Percentiles rank a stretch among this genome's conserved stretches.
Evolutionary conservation across 352 stramenopile genomes (phyloP).

Genomic region (Globisporangium lucens): DNA sequence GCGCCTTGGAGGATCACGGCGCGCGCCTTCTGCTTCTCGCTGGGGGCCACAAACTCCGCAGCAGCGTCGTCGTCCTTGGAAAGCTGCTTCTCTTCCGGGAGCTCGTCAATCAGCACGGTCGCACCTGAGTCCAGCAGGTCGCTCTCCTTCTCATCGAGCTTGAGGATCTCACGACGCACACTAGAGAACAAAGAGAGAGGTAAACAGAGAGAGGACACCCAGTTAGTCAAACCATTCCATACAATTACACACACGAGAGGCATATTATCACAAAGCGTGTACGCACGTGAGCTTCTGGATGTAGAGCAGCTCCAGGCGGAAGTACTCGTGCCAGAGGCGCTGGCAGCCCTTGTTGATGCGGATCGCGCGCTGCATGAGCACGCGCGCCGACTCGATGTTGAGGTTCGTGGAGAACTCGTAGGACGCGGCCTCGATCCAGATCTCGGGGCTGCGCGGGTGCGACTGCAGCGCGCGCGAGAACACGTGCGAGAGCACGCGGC

Average conservation of each 20-base stretch:
- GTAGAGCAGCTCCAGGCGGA: constrained; percentile 88
- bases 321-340: constrained; percentile 90
- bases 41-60: constrained; percentile 23
- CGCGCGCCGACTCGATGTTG: constrained; percentile 83
- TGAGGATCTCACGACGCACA: constrained; percentile 74
- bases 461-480: constrained; percentile 87
- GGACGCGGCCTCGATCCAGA: constrained; percentile 90
- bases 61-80: constrained; percentile 26
- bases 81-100: constrained; percentile 49
- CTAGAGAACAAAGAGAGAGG: constrained; percentile 10
- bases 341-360: constrained; percentile 80
- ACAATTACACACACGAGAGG: background rate
- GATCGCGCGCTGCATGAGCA: constrained; percentile 92
- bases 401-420: constrained; percentile 88
- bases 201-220: background rate
- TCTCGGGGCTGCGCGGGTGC: constrained; percentile 77
- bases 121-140: constrained; percentile 19
- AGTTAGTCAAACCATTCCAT: background rate
- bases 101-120: constrained; percentile 56
- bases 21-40: constrained; percentile 57
- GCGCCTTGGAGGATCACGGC: constrained; percentile 73
- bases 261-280: background rate
- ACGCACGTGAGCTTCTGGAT: constrained; percentile 81
- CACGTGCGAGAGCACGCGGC: constrained; percentile 67
- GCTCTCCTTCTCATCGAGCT: constrained; percentile 48